These are phyloP conservation scores for Suillus plorans DNA, from an alignment of 768 basidiomycete species.

Conservation along the genomic window DNA sequence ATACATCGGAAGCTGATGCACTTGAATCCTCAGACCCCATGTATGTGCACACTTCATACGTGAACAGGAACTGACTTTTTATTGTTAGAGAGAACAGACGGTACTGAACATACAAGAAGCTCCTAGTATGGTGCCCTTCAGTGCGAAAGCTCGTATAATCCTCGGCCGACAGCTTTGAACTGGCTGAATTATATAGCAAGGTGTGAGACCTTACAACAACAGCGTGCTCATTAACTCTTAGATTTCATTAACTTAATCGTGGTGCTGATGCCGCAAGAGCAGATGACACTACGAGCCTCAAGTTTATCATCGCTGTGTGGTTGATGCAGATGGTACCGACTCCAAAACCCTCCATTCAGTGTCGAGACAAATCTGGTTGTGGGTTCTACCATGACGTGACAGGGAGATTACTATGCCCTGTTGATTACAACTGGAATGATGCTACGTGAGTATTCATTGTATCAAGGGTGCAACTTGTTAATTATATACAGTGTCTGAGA, in stretches of 20 bases:
- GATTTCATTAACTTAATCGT: background rate
- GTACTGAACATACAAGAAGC: slow-evolving; percentile 3
- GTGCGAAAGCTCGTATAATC: background rate
- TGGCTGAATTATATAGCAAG: background rate
- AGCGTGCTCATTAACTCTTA: background rate
- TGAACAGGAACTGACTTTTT: background rate
- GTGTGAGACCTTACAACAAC: background rate
- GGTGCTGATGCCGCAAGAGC: slow-evolving; percentile 1
- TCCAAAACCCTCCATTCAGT: background rate
- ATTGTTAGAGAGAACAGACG: background rate
- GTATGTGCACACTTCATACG: background rate
- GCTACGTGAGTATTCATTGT: background rate
- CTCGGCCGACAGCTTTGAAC: background rate
- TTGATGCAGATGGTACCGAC: background rate
- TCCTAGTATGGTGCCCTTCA: background rate
- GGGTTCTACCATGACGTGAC: background rate
- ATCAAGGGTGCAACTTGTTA: background rate
- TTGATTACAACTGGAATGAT: background rate
- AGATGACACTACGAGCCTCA: slow-evolving; percentile 3
- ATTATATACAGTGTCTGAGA: background rate
- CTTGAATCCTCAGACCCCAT: background rate
- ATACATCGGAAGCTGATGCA: background rate
- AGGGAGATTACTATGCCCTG: background rate
- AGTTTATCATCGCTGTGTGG: background rate
- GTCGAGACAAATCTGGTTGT: background rate